Base-by-base conservation (phyloP, 2,329 filamentous ascomycete genomes). In the Microsporum ferrugineum region DNA sequence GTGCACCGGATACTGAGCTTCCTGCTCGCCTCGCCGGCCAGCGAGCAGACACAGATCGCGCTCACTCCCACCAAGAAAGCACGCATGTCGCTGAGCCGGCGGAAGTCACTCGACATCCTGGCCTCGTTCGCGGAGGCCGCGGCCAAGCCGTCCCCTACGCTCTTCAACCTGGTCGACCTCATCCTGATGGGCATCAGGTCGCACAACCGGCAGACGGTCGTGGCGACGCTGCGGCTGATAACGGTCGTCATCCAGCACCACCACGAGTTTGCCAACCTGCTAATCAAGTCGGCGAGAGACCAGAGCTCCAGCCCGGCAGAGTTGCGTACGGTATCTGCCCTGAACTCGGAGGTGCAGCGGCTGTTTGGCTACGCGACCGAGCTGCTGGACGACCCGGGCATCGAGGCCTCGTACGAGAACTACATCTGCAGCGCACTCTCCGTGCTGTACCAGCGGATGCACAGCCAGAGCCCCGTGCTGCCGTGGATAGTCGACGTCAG, bases 1-100 rank as follows among this genome's bases (percentile, higher is more conserved):
- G 89, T 96, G 62, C 89, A 96, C 66, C 87, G 96, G 63, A 94
- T 97, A 59, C 82, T 99, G 4, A 88, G 91, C 66, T 99, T 97
- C 71, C 82, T 99, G 1, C 80, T 99, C 34, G 92, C 89, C 14
- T 82, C 96, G 6, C 87, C 88, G 0, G 70, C 71, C 2, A 64
- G 66, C 38, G 58, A 60, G 5, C 66, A 71, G 88, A 61, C 66
- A 68, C 31, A 43, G 8, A 47, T 36, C 5, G 10, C n/a, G 23
- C 27, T n/a, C 5, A 63, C 71, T 65, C 62, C 76, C 1, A 83
- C 84, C 17, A 88, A 85, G 65, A 84, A 85, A 53, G 82, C 88
- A 60, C 70, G 75, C 27, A 75, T 78, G 73, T 78, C 76, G 2
- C 68, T 75, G 6, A 88, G 89, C 65, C 88, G 91, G 69, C 85